phyloP scores from a whole-genome alignment of 2,329 filamentous ascomycete species.

The Aspergillus spinulosporus region DNA sequence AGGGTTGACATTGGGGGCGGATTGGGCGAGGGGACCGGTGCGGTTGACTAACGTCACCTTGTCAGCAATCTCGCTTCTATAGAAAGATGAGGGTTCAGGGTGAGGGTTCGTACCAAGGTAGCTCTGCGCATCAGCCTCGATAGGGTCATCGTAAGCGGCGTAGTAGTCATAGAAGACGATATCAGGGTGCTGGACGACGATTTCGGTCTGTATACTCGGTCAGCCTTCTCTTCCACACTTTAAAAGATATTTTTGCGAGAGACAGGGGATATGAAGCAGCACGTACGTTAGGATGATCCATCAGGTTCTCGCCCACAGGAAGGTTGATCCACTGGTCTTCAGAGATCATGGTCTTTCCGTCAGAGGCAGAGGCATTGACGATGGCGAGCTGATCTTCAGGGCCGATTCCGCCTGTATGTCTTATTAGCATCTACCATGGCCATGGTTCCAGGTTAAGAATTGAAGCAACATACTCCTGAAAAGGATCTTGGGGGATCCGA shows the following conservation, averaged over 20 bases:
- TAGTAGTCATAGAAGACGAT: conserved; percentile 28
- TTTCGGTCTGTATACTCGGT: conserved; percentile 13
- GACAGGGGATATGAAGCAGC: too few species aligned
- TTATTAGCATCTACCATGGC: too few species aligned
- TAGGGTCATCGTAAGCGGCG: conserved; percentile 19
- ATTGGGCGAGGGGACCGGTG: conserved; percentile 17
- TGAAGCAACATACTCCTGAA: conserved; percentile 46
- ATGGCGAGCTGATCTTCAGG: conserved; percentile 52
- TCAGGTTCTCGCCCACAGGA: conserved; percentile 53
- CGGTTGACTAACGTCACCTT: conserved; percentile 8
- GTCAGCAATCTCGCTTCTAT: neutral
- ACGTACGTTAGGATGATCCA: conserved; percentile 41
- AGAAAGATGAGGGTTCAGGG: neutral
- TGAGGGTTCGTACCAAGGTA: conserved; percentile 16
- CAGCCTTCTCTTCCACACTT: too few species aligned
- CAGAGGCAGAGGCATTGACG: conserved; percentile 40
- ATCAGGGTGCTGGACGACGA: conserved; percentile 20
- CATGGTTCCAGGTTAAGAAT: neutral
- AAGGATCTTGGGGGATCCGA: conserved; percentile 69
- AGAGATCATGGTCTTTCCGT: conserved; percentile 43
- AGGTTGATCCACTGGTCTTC: conserved; percentile 52
- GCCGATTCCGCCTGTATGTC: conserved; percentile 57
- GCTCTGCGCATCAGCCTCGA: conserved; percentile 13
- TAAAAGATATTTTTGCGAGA: too few species aligned
- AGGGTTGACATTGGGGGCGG: conserved; percentile 21